Percentiles rank a stretch among this genome's conserved stretches.
Conservation (phyloP, 257 asterid genomes). For the Mentha longifolia region DNA sequence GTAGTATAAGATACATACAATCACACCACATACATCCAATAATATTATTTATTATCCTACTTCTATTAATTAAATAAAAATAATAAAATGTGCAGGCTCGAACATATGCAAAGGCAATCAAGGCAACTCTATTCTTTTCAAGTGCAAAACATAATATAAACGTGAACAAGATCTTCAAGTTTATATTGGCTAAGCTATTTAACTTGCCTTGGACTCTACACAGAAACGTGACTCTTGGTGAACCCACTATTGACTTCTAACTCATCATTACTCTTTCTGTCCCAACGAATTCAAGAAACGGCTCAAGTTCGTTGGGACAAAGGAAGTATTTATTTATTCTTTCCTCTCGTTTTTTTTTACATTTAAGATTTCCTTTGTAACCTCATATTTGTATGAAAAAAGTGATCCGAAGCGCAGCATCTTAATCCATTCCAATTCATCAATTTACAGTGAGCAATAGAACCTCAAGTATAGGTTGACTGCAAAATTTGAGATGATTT, state of each 20-base stretch:
- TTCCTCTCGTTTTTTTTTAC: neutral
- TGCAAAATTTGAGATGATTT: neutral
- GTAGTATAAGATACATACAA: no score
- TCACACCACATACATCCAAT: no score
- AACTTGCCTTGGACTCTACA: slow-evolving; percentile 77
- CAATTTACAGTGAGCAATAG: slow-evolving; percentile 27
- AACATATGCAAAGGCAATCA: slow-evolving; percentile 72
- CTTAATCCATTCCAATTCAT: slow-evolving; percentile 14
- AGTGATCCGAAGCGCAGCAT: slow-evolving; percentile 1
- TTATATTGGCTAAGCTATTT: slow-evolving; percentile 72
- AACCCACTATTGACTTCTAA: slow-evolving; percentile 77
- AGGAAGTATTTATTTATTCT: no score
- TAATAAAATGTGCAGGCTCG: slow-evolving; percentile 57
- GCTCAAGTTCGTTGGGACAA: no score
- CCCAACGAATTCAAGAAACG: no score
- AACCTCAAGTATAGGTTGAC: neutral
- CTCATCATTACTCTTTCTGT: neutral
- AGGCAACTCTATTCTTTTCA: slow-evolving; percentile 83
- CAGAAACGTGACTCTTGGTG: slow-evolving; percentile 75
- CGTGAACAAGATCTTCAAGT: slow-evolving; percentile 85
- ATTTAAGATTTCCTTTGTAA: neutral
- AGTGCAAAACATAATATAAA: slow-evolving; percentile 83
- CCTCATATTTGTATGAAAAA: neutral
- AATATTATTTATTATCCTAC: neutral
- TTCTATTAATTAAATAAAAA: no score